These are phyloP conservation scores for Saitozyma sp. DNA, from an alignment of 768 basidiomycete genomes.

Conservation along the genomic window DNA sequence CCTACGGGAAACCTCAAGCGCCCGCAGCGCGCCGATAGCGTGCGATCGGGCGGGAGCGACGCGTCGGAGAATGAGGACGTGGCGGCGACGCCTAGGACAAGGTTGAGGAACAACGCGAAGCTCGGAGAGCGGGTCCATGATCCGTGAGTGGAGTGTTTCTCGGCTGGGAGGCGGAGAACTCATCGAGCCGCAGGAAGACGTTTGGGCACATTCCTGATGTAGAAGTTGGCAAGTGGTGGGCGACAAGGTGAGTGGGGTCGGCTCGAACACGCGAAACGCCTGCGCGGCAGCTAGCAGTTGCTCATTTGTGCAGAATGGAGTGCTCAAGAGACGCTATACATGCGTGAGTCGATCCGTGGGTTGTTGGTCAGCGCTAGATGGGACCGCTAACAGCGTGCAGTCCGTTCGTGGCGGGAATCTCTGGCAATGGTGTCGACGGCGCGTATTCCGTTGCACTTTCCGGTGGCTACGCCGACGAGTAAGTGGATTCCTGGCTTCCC, in stretches of 20 bases:
- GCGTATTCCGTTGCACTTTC: slow-evolving; percentile 84
- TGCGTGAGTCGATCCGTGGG: slow-evolving; percentile 64
- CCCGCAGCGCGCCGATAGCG: too few relatives aligned
- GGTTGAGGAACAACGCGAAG: slow-evolving; percentile 34
- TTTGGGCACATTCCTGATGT: slow-evolving; percentile 80
- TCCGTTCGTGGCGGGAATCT: slow-evolving; percentile 81
- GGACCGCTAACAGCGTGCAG: slow-evolving; percentile 52
- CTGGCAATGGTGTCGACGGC: slow-evolving; percentile 62
- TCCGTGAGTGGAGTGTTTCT: slow-evolving; percentile 36
- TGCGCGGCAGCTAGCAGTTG: neutral
- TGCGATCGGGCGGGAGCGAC: too few relatives aligned
- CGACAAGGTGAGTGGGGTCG: slow-evolving; percentile 58
- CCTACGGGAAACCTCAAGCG: neutral
- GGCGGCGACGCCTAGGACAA: slow-evolving; percentile 15
- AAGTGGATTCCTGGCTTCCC: neutral
- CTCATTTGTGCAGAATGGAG: slow-evolving; percentile 52
- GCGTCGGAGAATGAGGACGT: too few relatives aligned
- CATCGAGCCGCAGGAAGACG: slow-evolving; percentile 56
- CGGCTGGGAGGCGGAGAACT: slow-evolving; percentile 13
- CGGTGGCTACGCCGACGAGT: slow-evolving; percentile 59
- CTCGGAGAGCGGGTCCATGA: slow-evolving; percentile 46
- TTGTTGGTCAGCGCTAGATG: neutral
- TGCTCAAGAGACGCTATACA: slow-evolving; percentile 81
- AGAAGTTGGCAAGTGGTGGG: slow-evolving; percentile 80
- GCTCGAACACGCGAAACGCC: neutral